Evolutionary conservation across 495 filamentous ascomycete genomes (phyloP), one percentile per base, ranked within the genome.

Genomic region (Xylaria bambusicola): DNA sequence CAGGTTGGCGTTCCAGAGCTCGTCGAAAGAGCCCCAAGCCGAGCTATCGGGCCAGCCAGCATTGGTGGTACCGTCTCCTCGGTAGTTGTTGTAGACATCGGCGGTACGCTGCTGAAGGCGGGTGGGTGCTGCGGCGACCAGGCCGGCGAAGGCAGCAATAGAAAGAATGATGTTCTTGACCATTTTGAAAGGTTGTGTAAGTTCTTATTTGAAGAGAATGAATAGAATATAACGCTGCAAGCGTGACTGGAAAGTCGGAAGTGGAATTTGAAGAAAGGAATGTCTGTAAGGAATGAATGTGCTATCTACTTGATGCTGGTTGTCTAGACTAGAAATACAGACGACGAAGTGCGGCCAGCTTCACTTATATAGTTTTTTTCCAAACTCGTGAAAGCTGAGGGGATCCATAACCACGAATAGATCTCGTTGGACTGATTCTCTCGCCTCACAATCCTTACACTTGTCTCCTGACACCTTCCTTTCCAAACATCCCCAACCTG

Each of bases 1-100:
- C 2, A 36, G 17, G 60, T 65, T 54, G 48, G 38, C 56, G 31
- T 46, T 57, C 62, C 62, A 69, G 36, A 69, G 62, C 44, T 58
- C 38, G 8, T 63, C 61, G 52, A 60, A 69, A 12, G 24, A 45
- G 29, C 48, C 56, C 66, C 66, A 69, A 33, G 40, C 35, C 8
- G 52, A 51, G 1, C 29, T 41, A 10, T 48, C 52, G 3, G 66
- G 66, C 66, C 66, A 69, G 36, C 65, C 65, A 12, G 58, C 40
- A 12, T 7, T 31, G n/a, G 21, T 10, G 13, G 57, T 61, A 13
- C 65, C 65, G 36, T 67, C 65, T 24, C 65, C 65, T 5, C 35
- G 35, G 41, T 57, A 65, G 52, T 20, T 41, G 23, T 49, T 29
- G 20, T 48, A 58, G 24, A 33, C 17, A 24, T 50, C 52, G n/a